A percentile compares a stretch with the other conserved stretches of the same genome.
These are phyloP conservation scores for Thelonectria olida DNA, from an alignment of 2,329 filamentous ascomycete species.

Conservation along the genomic window DNA sequence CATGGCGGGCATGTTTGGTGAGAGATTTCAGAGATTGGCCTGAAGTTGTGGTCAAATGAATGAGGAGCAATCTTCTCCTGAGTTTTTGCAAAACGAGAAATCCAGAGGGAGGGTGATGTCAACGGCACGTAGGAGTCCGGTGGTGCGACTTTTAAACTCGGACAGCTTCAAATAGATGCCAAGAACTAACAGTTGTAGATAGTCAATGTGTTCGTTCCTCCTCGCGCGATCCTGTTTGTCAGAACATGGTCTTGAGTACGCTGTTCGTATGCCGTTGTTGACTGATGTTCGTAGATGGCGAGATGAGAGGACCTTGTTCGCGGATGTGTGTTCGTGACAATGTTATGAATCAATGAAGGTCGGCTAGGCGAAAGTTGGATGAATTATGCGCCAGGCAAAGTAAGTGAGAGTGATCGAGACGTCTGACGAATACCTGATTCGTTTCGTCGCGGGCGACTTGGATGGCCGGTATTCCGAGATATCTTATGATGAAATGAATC, in stretches of 20 bases:
- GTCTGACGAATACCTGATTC: conserved; percentile 20
- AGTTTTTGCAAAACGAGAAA: conserved; percentile 11
- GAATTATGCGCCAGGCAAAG: conserved; percentile 15
- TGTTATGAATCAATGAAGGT: conserved; percentile 10
- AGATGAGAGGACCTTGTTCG: not conserved
- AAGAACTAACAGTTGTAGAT: conserved; percentile 8
- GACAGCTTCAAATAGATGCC: conserved; percentile 19
- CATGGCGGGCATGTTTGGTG: conserved; percentile 41
- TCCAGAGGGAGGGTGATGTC: not conserved
- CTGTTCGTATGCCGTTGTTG: not conserved
- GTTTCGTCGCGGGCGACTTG: conserved; percentile 3
- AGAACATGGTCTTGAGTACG: conserved; percentile 31
- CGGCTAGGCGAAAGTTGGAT: not conserved
- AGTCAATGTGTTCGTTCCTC: conserved; percentile 30
- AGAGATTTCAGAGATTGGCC: conserved; percentile 11
- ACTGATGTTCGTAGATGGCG: conserved; percentile 3
- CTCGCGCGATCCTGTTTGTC: conserved; percentile 30
- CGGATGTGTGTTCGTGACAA: not conserved
- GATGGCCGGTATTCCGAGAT: not conserved
- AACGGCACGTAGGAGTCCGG: not conserved
- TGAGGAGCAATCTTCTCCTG: conserved; percentile 1
- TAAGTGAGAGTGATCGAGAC: conserved; percentile 1
- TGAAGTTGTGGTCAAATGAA: conserved; percentile 17
- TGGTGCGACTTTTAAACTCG: conserved; percentile 18
- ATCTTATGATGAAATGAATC: conserved; percentile 5